Percentiles rank a stretch among this genome's conserved stretches.
Conservation (phyloP, 768 basidiomycete genomes). For the Leccinellum luteum region DNA sequence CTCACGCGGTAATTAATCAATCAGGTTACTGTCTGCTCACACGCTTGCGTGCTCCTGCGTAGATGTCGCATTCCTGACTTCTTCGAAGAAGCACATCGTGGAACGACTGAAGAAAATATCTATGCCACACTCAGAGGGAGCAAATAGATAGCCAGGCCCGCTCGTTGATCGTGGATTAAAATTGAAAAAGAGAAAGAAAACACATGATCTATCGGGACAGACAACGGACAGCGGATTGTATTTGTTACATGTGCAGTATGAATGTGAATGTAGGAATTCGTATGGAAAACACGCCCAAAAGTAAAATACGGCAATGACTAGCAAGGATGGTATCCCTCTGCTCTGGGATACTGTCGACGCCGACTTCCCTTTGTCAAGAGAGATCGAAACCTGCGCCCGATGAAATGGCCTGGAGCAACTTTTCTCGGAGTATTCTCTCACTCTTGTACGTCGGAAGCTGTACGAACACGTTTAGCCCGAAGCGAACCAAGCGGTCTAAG, state of each 20-base stretch:
- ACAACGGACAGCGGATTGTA: background rate
- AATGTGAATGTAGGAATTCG: background rate
- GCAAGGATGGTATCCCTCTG: too few species aligned
- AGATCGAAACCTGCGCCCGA: slow-evolving; percentile 92
- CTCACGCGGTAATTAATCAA: slow-evolving; percentile 19
- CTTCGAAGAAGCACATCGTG: slow-evolving; percentile 65
- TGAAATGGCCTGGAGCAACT: slow-evolving; percentile 84
- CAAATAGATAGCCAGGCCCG: slow-evolving; percentile 2
- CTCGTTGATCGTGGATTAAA: too few species aligned
- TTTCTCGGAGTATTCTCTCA: slow-evolving; percentile 63
- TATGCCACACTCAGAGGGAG: slow-evolving; percentile 31
- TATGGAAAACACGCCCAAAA: background rate
- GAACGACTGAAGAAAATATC: slow-evolving; percentile 25
- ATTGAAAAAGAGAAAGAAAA: background rate
- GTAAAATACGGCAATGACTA: background rate
- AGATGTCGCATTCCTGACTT: slow-evolving; percentile 86
- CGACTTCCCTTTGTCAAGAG: slow-evolving; percentile 46
- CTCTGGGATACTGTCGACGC: too few species aligned
- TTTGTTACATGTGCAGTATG: slow-evolving; percentile 7
- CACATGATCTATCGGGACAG: slow-evolving; percentile 15
- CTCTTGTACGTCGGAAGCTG: slow-evolving; percentile 63
- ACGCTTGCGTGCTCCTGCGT: background rate
- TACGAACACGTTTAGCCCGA: background rate
- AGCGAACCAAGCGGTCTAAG: background rate
- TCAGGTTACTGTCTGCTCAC: background rate